Base-by-base conservation (phyloP, 176 grass and related monocot genomes). In the Oryza brachyantha region DNA sequence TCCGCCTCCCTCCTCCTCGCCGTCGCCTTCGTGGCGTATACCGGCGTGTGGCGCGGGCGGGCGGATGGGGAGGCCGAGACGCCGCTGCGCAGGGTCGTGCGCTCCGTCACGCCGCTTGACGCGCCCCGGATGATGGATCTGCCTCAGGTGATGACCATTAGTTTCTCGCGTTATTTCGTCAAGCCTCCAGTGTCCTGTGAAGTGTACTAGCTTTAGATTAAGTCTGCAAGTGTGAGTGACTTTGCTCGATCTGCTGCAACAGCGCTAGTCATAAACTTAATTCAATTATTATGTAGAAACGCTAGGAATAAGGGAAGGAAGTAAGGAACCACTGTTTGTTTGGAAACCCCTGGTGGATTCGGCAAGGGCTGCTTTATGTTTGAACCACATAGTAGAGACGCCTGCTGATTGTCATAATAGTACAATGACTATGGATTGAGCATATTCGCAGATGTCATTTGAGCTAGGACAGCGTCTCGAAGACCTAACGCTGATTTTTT, bases 61-160 rank as follows among this genome's bases (percentile, higher is more conserved):
- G 29, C 10, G 36, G 77, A 89, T 17, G 77, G 41, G 13, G 79
- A 78, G 64, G 88, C 66, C 46, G 72, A 77, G 70, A 76, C 72
- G 64, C 76, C 70, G 59, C 35, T 88, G 50, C 79, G 72, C 76
- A 91, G 37, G 77, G 75, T 88, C 75, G 88, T 74, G 89, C 89
- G 92, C 68, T 88, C 81, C 61, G 61, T 94, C 74, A 94, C 96
- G 35, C 96, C 92, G 16, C 78, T 94, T 35, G 36, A 86, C 13
- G 76, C 86, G 26, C 92, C 96, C 27, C 90, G 87, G 84, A 90
- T 98, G 90, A 94, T 89, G 90, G 96, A 98, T 90, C 92, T 94
- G 72, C 78, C 85, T 55, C 96, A 94, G 92, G 96, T 98, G 78
- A 77, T 46, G 74, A 6, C n/a, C 75, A 37, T 41, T 74, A 2